Conservation (phyloP, 495 filamentous ascomycete genomes). For the Mytilinidion resinicola region DNA sequence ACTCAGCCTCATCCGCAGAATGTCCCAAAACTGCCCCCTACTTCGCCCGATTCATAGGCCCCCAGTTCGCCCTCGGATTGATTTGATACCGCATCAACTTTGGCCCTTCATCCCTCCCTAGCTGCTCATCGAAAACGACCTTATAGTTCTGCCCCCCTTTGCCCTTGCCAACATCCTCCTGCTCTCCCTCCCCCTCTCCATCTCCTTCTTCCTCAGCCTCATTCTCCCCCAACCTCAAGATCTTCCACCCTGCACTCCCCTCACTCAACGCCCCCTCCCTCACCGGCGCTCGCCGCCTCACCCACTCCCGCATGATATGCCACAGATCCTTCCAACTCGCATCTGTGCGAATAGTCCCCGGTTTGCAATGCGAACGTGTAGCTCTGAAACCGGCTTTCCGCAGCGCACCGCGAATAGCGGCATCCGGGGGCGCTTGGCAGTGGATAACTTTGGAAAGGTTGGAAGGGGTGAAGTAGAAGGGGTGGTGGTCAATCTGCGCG, state of each 20-base stretch:
- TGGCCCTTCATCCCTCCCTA: slow-evolving; percentile 60
- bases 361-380: slow-evolving; percentile 77
- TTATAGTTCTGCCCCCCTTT: slow-evolving; percentile 43
- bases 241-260: slow-evolving; percentile 60
- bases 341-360: slow-evolving; percentile 84
- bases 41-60: slow-evolving; percentile 75
- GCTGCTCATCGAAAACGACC: slow-evolving; percentile 73
- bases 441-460: slow-evolving; percentile 66
- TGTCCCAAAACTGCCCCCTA: not conserved
- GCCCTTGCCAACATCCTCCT: slow-evolving; percentile 9
- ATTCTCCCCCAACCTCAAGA: slow-evolving; percentile 35
- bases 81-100: slow-evolving; percentile 75
- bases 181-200: slow-evolving; percentile 14
- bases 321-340: slow-evolving; percentile 84
- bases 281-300: slow-evolving; percentile 64
- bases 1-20: too few relatives aligned
- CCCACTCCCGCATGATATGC: slow-evolving; percentile 93
- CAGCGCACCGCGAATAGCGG: slow-evolving; percentile 72
- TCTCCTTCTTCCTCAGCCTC: not conserved
- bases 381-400: slow-evolving; percentile 70
- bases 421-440: slow-evolving; percentile 64
- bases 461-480: slow-evolving; percentile 81
- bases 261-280: slow-evolving; percentile 62
- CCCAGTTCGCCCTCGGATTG: slow-evolving; percentile 89
- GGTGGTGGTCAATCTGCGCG: slow-evolving; percentile 54